phyloP scores from a whole-genome alignment of 805 yeast genomes.

The Helenozyma rhizophorensis region DNA sequence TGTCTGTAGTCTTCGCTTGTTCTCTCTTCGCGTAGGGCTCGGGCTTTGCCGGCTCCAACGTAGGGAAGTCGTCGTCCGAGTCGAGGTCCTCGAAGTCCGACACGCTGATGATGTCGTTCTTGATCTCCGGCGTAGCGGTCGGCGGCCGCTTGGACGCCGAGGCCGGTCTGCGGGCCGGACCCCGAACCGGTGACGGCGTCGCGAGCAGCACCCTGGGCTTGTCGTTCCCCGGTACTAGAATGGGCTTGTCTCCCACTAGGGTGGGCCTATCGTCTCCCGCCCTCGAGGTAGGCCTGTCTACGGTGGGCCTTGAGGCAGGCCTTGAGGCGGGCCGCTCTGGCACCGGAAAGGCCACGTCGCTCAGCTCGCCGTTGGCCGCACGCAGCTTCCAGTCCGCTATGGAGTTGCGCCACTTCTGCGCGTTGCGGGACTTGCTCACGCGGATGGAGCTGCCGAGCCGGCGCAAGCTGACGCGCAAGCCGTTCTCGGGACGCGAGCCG shows the following conservation, averaged over 20 bases:
- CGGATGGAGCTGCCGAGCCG: constrained; percentile 29
- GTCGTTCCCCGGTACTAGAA: too few relatives aligned
- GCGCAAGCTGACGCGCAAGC: constrained; percentile 19
- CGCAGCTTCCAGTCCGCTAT: constrained; percentile 18
- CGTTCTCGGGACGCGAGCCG: constrained; percentile 1
- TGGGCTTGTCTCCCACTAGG: too few relatives aligned
- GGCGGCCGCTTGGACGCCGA: constrained; percentile 18
- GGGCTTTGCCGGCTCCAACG: too few relatives aligned
- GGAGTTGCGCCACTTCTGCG: constrained; percentile 22
- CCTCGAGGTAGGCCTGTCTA: not conserved
- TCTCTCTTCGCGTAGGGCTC: too few relatives aligned
- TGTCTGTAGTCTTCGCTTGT: too few relatives aligned
- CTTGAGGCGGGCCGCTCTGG: not conserved
- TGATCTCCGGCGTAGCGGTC: constrained; percentile 7
- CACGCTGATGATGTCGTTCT: constrained; percentile 24
- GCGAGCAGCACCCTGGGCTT: too few relatives aligned
- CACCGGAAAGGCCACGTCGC: constrained; percentile 1
- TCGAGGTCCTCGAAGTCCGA: constrained; percentile 37
- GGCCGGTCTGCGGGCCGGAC: too few relatives aligned
- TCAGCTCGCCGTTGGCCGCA: not conserved
- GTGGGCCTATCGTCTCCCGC: not conserved
- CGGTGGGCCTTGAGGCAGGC: not conserved
- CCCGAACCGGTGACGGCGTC: too few relatives aligned
- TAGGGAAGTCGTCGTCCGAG: constrained; percentile 5
- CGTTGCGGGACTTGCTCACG: constrained; percentile 36